phyloP scores from a whole-genome alignment of 805 yeast genomes.

The Starmerella cellae region DNA sequence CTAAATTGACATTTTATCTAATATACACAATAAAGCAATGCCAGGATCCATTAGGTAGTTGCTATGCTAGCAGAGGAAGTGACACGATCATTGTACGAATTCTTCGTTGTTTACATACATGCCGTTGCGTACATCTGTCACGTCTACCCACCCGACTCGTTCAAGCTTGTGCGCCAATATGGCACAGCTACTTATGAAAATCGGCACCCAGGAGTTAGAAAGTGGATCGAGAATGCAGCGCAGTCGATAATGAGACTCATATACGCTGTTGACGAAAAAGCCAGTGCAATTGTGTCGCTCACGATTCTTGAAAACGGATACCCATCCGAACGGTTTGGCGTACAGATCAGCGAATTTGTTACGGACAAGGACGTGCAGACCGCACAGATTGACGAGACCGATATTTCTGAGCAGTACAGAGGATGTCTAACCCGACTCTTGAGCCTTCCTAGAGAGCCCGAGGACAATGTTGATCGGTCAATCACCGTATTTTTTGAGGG shows the following conservation, averaged over 20 bases:
- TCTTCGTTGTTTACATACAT: conserved; percentile 40
- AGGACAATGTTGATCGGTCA: conserved; percentile 1
- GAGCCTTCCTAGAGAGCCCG: background rate
- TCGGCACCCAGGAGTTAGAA: conserved; percentile 37
- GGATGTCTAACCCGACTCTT: conserved; percentile 10
- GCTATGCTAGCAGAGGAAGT: conserved; percentile 19
- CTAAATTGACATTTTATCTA: too few relatives aligned
- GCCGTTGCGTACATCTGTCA: conserved; percentile 40
- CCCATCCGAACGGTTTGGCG: conserved; percentile 32
- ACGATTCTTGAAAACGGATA: conserved; percentile 29
- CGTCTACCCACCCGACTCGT: conserved; percentile 43
- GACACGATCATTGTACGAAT: conserved; percentile 32
- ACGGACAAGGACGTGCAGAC: background rate
- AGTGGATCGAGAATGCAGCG: conserved; percentile 33
- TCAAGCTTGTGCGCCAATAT: conserved; percentile 33
- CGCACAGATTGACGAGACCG: conserved; percentile 2
- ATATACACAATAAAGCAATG: too few relatives aligned
- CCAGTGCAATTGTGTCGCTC: conserved; percentile 20
- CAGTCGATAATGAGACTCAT: conserved; percentile 12
- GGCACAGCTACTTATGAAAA: conserved; percentile 33
- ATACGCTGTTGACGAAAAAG: background rate
- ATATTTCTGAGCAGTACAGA: conserved; percentile 10
- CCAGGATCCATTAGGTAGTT: too few relatives aligned
- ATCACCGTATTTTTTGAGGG: conserved; percentile 17
- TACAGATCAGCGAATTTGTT: conserved; percentile 26